Conservation (phyloP, 2,329 filamentous ascomycete genomes). For the Cladosporium sp. region DNA sequence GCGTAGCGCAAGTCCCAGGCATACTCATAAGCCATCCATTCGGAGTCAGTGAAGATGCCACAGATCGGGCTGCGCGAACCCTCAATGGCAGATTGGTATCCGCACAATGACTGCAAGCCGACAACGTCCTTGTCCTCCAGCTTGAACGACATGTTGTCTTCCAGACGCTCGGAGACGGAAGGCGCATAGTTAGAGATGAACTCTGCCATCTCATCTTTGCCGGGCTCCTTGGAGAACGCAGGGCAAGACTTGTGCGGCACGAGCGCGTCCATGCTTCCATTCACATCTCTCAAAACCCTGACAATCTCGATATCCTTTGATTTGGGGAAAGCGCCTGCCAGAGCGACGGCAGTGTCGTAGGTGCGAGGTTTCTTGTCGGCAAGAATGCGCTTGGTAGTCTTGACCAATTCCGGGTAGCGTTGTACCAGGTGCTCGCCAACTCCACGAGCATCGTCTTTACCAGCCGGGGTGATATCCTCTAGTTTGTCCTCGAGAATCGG, state of each 20-base stretch:
- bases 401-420: constrained; percentile 15
- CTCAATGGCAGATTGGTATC: constrained; percentile 18
- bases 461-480: constrained; percentile 18
- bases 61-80: constrained; percentile 14
- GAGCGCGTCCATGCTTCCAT: constrained; percentile 18
- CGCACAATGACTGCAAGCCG: constrained; percentile 17
- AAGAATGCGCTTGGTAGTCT: constrained; percentile 9
- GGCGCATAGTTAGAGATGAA: constrained; percentile 30
- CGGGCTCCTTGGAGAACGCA: constrained; percentile 32
- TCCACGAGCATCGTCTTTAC: constrained; percentile 13
- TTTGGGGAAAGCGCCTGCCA: constrained; percentile 25
- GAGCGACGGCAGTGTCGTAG: constrained; percentile 31
- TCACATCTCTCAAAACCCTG: constrained; percentile 17
- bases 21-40: constrained; percentile 21
- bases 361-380: constrained; percentile 32
- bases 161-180: constrained; percentile 24
- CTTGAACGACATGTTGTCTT: constrained; percentile 12
- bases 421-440: constrained; percentile 16
- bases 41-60: constrained; percentile 16
- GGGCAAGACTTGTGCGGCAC: constrained; percentile 34
- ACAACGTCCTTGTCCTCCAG: constrained; percentile 15
- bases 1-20: constrained; percentile 18
- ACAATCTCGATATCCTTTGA: constrained; percentile 33
- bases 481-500: constrained; percentile 16
- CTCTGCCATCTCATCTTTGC: constrained; percentile 26